These are phyloP conservation scores for Porcisia hertigi DNA, from an alignment of 208 protist species.

Conservation along the genomic window DNA sequence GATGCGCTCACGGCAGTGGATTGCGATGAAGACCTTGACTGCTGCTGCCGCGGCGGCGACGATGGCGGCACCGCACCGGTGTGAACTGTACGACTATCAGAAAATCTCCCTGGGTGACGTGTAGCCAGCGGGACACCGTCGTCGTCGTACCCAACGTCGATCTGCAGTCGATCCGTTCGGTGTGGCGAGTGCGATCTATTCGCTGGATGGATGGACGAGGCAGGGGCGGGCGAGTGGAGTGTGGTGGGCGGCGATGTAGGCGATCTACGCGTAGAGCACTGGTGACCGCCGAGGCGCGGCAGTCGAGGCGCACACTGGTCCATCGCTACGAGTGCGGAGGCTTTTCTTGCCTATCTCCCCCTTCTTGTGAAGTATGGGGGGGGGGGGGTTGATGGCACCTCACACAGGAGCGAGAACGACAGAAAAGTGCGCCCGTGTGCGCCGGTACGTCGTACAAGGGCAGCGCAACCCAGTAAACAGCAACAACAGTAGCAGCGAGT, in stretches of 20 bases:
- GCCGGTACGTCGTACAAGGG: too few relatives aligned
- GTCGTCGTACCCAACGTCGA: conserved; percentile 28
- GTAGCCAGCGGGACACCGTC: conserved; percentile 19
- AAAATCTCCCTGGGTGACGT: not conserved
- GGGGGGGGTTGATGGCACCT: not conserved
- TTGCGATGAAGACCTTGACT: not conserved
- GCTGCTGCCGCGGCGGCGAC: conserved; percentile 1
- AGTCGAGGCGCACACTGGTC: conserved; percentile 16
- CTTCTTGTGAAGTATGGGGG: not conserved
- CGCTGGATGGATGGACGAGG: conserved; percentile 8
- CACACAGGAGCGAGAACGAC: too few relatives aligned
- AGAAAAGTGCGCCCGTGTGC: too few relatives aligned
- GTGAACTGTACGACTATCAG: not conserved
- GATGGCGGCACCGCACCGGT: not conserved
- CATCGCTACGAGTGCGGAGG: conserved; percentile 8
- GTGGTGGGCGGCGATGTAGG: not conserved
- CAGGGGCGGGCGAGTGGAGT: not conserved
- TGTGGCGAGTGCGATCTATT: conserved; percentile 12
- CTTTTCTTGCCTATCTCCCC: not conserved
- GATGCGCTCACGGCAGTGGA: not conserved
- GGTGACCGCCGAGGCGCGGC: conserved; percentile 24
- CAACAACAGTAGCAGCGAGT: too few relatives aligned
- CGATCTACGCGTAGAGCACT: not conserved
- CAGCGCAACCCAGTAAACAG: too few relatives aligned
- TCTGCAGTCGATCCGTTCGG: conserved; percentile 6